Evolutionary conservation across 257 asterid species (phyloP), one percentile per base, ranked within the genome.

Genomic region (Datura wrightii): DNA sequence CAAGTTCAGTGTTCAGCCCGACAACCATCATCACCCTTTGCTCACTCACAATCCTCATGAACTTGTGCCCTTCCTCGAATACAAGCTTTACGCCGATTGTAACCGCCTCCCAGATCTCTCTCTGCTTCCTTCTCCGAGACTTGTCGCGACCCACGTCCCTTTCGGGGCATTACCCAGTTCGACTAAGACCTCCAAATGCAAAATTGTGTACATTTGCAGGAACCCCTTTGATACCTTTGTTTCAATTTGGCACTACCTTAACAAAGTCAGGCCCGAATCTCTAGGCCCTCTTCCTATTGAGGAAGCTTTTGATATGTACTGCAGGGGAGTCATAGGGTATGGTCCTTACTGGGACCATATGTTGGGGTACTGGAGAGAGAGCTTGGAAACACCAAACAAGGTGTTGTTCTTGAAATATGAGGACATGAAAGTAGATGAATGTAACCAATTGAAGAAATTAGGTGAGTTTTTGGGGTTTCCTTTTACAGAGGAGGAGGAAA

Each of bases 261-360:
- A 1, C 0, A 86, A 90, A 24, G 39, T 87, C 5, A 79, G 89
- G 76, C 85, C 89, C 0, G 41, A 44, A 6, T 82, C 89, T 0
- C 16, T 84, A 1, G 86, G 87, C 0, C 60, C 87, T 0, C 13
- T 86, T 16, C 11, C 87, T 3, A 3, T 88, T 6, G 88, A 88
- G 10, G 90, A 83, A 24, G 85, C 80, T 0, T 87, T 91, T 36
- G 88, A 88, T 82, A 60, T 86, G 88, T 90, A 87, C 1, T 84
- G 88, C 5, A 82, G 85, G 42, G 95, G 94, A 5, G 84, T 79
- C 7, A 37, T 42, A 3, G 89, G 87, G 55, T 93, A 8, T 56
- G 94, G 95, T 15, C 94, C 94, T 10, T 91, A 86, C 36, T 91
- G 94, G 93, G 94, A 93, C n/a, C 97, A 92, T 69, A 84, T 91